Percentiles rank a stretch among this genome's conserved stretches.
Evolutionary conservation across 768 basidiomycete species (phyloP).

Genomic region (Pisolithus albus): DNA sequence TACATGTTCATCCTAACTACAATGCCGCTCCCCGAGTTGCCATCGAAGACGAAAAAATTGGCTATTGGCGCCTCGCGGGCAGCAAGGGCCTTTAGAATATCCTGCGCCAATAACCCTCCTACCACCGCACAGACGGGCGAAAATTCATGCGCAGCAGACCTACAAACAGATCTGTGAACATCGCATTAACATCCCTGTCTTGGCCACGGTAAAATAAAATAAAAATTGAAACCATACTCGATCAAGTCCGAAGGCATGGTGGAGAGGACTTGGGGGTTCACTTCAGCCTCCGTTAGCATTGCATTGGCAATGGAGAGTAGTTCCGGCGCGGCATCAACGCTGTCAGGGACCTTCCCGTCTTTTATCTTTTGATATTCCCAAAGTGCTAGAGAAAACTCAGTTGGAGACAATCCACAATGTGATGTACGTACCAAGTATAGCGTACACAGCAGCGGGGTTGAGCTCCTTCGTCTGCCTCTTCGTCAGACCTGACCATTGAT

Average conservation of each 20-base stretch:
- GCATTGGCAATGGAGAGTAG: slow-evolving; percentile 59
- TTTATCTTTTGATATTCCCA: slow-evolving; percentile 75
- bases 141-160: slow-evolving; percentile 79
- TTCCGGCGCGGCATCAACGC: slow-evolving; percentile 41
- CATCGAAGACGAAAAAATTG: slow-evolving; percentile 89
- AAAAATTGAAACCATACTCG: slow-evolving; percentile 42
- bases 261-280: slow-evolving; percentile 62
- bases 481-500: slow-evolving; percentile 64
- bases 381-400: slow-evolving; percentile 43
- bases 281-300: slow-evolving; percentile 52
- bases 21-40: slow-evolving; percentile 67
- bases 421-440: slow-evolving; percentile 54
- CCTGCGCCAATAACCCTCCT: slow-evolving; percentile 92
- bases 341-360: slow-evolving; percentile 50
- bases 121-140: slow-evolving; percentile 92
- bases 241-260: slow-evolving; percentile 53
- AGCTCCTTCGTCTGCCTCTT: slow-evolving; percentile 76
- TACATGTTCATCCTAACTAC: slow-evolving; percentile 51
- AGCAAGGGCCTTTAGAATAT: slow-evolving; percentile 85
- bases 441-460: slow-evolving; percentile 68
- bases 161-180: slow-evolving; percentile 23
- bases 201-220: not conserved
- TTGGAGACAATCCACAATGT: not conserved
- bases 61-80: slow-evolving; percentile 89
- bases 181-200: slow-evolving; percentile 6